phyloP scores from a whole-genome alignment of 148 eudicot genomes.

The Talinum fruticosum region DNA sequence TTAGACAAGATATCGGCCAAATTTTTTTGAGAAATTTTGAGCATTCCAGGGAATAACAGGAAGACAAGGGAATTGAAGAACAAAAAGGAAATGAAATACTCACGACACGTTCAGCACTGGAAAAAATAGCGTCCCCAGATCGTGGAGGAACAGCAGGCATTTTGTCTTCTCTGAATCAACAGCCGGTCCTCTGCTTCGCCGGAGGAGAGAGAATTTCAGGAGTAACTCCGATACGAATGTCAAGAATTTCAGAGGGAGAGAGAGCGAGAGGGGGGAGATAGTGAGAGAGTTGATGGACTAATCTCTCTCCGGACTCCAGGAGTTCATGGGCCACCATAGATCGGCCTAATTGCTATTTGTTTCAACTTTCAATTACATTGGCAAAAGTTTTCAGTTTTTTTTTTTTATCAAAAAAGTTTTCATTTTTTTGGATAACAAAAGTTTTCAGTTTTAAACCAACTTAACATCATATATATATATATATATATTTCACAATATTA shows the following conservation, averaged over 20 bases:
- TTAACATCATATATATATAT: too few relatives aligned
- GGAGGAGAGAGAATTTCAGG: not conserved
- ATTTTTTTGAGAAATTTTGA: constrained; percentile 1
- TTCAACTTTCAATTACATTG: too few relatives aligned
- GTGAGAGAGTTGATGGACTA: not conserved
- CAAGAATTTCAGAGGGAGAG: not conserved
- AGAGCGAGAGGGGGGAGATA: not conserved
- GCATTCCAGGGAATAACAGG: not conserved
- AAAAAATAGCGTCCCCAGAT: constrained; percentile 45
- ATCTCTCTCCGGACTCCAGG: not conserved
- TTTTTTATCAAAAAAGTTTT: too few relatives aligned
- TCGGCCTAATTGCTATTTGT: not conserved
- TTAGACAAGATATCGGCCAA: not conserved
- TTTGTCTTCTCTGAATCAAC: not conserved
- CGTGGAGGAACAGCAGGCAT: constrained; percentile 44
- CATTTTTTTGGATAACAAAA: too few relatives aligned
- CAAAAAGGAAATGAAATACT: not conserved
- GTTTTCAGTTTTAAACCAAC: too few relatives aligned
- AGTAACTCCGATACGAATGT: not conserved
- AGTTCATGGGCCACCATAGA: not conserved
- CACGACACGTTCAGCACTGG: constrained; percentile 45
- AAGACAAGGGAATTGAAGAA: not conserved
- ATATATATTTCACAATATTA: too few relatives aligned
- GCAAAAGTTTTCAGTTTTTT: too few relatives aligned
- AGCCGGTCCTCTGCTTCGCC: not conserved